Evolutionary conservation across 2,329 filamentous ascomycete species (phyloP), one percentile per base, ranked within the genome.

Genomic region (Cladosporium phlei): DNA sequence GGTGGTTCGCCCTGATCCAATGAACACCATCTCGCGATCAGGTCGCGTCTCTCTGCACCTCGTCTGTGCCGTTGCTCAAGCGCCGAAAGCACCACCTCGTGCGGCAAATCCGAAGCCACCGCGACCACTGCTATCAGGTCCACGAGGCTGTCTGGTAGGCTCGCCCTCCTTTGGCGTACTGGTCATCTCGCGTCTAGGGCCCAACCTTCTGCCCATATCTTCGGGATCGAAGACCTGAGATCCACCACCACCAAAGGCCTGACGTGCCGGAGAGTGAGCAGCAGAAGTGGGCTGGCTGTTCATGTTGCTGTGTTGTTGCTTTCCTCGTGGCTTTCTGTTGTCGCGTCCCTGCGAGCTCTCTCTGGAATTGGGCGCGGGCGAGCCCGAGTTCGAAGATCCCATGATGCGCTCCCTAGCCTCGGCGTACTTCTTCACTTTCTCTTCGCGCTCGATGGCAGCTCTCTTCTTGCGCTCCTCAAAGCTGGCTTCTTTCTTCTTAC

Each of bases 381-480:
- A 49, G 2, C 51, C 52, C 14, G 66, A 52, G 10, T 59, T 57
- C 24, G 65, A 64, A 17, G 79, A 80, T 16, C 89, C 89, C 66
- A 96, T 91, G 46, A 96, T 83, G 63, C 89, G 85, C 58, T 91
- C 88, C 22, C 91, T 78, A 5, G 83, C 87, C 69, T 95, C 89
- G 51, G 94, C 86, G 64, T 96, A 96, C 51, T 86, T 85, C 47
- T 82, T 82, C 70, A 95, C 86, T 71, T 93, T 95, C 69, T 95
- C 89, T 61, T 94, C 89, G 8, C 82, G 79, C 57, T 95, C 88
- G 38, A 79, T 77, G 63, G 88, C 81, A 44, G 90, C 86, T 60
- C 85, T 85, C 19, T 82, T 79, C 52, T 86, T 82, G 25, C 89
- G 78, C 69, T 95, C 85, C 58, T 91, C 86, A 3, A 84, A 78